Conservation (phyloP, 2,329 filamentous ascomycete genomes). For the Fusarium tricinctum region DNA sequence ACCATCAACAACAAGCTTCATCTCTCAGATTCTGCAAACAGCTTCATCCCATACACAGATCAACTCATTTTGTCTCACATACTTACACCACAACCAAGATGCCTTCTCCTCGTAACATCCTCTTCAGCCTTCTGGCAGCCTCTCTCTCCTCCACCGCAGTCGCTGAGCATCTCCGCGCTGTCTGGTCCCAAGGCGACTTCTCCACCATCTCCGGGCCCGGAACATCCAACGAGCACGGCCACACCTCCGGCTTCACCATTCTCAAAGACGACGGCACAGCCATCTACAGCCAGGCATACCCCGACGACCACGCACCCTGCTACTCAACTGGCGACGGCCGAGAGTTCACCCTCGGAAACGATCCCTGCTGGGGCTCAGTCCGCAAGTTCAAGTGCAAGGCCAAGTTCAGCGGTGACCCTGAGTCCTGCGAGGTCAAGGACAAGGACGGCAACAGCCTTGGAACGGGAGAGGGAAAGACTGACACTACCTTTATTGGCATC, state of each 20-base stretch:
- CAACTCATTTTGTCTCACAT: too few species aligned
- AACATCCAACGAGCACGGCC: neutral
- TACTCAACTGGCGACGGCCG: slow-evolving; percentile 3
- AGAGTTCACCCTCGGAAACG: slow-evolving; percentile 10
- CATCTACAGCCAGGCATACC: slow-evolving; percentile 16
- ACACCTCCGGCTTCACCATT: slow-evolving; percentile 15
- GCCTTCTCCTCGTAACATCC: slow-evolving; percentile 8
- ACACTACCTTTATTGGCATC: slow-evolving; percentile 21
- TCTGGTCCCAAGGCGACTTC: slow-evolving; percentile 21
- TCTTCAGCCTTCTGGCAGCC: slow-evolving; percentile 11
- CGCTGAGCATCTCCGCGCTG: slow-evolving; percentile 22
- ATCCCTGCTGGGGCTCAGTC: slow-evolving; percentile 15
- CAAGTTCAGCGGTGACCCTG: slow-evolving; percentile 5
- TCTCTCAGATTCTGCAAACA: neutral
- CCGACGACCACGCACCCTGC: slow-evolving; percentile 12
- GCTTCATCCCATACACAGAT: neutral
- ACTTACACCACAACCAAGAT: neutral
- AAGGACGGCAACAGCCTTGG: slow-evolving; percentile 15
- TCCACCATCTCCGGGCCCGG: slow-evolving; percentile 16
- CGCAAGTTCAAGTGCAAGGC: slow-evolving; percentile 20
- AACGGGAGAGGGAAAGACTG: slow-evolving; percentile 15
- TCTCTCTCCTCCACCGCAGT: slow-evolving; percentile 3
- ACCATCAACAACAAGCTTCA: neutral
- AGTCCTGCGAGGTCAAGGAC: slow-evolving; percentile 21
- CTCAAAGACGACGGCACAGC: slow-evolving; percentile 22